Conservation (phyloP, 805 yeast species). For the Dipodascus albidus region DNA sequence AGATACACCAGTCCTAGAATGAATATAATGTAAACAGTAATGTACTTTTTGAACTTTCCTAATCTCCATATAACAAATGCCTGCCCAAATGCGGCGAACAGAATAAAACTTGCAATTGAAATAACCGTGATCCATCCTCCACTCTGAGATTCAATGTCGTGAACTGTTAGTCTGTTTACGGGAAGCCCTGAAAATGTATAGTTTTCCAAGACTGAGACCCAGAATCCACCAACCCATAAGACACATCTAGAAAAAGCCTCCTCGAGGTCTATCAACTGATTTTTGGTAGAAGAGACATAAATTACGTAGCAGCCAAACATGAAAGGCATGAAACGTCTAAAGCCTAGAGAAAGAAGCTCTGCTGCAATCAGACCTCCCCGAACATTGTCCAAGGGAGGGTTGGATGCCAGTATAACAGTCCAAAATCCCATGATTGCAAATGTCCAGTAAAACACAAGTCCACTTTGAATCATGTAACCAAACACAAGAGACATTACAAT, state of each 20-base stretch:
- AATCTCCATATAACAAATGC: slow-evolving; percentile 72
- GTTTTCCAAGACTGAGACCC: slow-evolving; percentile 79
- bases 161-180: slow-evolving; percentile 65
- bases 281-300: slow-evolving; percentile 32
- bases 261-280: slow-evolving; percentile 15
- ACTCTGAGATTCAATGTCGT: slow-evolving; percentile 62
- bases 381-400: slow-evolving; percentile 50
- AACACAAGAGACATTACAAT: slow-evolving; percentile 42
- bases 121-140: slow-evolving; percentile 63
- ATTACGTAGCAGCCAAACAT: slow-evolving; percentile 59
- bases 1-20: slow-evolving; percentile 26
- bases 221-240: slow-evolving; percentile 69
- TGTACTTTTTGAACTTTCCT: slow-evolving; percentile 40
- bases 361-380: slow-evolving; percentile 37
- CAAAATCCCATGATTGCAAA: slow-evolving; percentile 60
- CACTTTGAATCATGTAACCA: slow-evolving; percentile 36
- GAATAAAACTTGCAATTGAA: slow-evolving; percentile 36
- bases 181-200: slow-evolving; percentile 83
- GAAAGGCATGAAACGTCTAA: slow-evolving; percentile 65
- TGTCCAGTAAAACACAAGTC: slow-evolving; percentile 52
- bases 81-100: slow-evolving; percentile 53
- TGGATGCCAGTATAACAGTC: slow-evolving; percentile 73
- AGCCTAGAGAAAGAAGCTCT: slow-evolving; percentile 53
- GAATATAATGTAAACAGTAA: slow-evolving; percentile 35
- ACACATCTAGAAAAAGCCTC: slow-evolving; percentile 29